Evolutionary conservation across 768 basidiomycete genomes (phyloP).

Genomic region (Termitomyces sp.): DNA sequence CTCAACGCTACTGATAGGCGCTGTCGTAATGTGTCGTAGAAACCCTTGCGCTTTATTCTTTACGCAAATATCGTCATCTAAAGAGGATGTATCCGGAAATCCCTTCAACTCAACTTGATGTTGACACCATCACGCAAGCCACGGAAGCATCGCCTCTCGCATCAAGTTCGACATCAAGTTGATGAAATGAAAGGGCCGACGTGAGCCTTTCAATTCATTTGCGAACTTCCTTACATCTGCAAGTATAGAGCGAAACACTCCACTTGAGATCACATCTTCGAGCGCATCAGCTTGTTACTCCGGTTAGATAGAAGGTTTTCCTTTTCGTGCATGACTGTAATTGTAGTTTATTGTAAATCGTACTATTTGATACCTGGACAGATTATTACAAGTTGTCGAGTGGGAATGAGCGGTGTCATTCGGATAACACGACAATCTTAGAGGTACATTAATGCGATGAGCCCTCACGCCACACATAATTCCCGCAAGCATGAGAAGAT

Average conservation of each 20-base stretch:
- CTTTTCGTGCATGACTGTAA: neutral
- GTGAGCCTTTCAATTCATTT: neutral
- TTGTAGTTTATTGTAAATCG: neutral
- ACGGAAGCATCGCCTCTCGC: constrained; percentile 5
- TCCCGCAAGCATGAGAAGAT: neutral
- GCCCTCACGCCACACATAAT: neutral
- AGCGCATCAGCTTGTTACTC: neutral
- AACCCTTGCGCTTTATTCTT: constrained; percentile 75
- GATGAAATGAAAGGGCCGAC: neutral
- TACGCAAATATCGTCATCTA: constrained; percentile 80
- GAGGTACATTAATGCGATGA: too few species aligned
- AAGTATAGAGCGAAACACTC: neutral
- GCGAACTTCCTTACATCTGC: neutral
- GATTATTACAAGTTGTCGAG: neutral
- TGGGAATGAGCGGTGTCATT: neutral
- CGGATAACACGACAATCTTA: neutral
- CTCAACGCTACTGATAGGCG: neutral
- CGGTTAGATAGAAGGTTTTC: neutral
- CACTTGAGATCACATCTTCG: neutral
- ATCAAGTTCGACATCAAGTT: constrained; percentile 10
- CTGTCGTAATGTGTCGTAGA: constrained; percentile 35
- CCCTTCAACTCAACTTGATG: constrained; percentile 9
- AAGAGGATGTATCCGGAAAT: constrained; percentile 60
- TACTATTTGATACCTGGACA: neutral
- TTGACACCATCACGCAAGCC: constrained; percentile 9